Evolutionary conservation across 768 basidiomycete genomes (phyloP).

Genomic region (Pleurotus djamor): DNA sequence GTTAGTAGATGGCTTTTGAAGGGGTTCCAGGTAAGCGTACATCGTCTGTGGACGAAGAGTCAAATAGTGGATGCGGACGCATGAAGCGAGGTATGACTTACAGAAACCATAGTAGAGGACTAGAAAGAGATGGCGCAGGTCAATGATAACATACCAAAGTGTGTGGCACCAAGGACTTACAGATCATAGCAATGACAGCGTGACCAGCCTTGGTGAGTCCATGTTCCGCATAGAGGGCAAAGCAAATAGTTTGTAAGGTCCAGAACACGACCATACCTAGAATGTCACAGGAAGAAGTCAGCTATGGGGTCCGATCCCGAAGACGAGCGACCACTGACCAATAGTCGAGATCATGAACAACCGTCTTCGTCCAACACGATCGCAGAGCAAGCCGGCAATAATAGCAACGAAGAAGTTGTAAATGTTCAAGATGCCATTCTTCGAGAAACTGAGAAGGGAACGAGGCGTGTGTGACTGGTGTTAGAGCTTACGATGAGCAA

Average conservation of each 20-base stretch:
- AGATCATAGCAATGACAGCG: slow-evolving; percentile 58
- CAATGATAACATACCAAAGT: slow-evolving; percentile 35
- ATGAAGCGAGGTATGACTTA: slow-evolving; percentile 13
- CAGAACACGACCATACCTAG: slow-evolving; percentile 60
- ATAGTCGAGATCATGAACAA: slow-evolving; percentile 43
- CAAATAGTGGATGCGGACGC: background rate
- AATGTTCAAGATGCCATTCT: slow-evolving; percentile 55
- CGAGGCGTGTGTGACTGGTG: slow-evolving; percentile 6
- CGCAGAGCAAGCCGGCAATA: slow-evolving; percentile 44
- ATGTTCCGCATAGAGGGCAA: slow-evolving; percentile 32
- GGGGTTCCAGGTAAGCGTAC: background rate
- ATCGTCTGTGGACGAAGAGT: slow-evolving; percentile 27
- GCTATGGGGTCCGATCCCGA: slow-evolving; percentile 31
- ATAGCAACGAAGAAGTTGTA: slow-evolving; percentile 57
- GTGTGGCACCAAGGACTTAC: slow-evolving; percentile 45
- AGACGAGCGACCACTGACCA: slow-evolving; percentile 45
- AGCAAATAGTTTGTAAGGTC: slow-evolving; percentile 55
- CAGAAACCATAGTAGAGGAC: slow-evolving; percentile 31
- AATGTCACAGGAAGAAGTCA: slow-evolving; percentile 12
- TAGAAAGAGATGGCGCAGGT: background rate
- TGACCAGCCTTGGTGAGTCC: slow-evolving; percentile 32
- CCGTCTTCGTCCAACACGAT: slow-evolving; percentile 46
- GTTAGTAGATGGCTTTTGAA: slow-evolving; percentile 17
- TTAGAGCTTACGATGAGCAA: slow-evolving; percentile 16
- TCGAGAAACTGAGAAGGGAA: slow-evolving; percentile 32